Evolutionary conservation across 805 yeast species (phyloP), one percentile per base, ranked within the genome.

Genomic region (Yamadazyma laniorum): DNA sequence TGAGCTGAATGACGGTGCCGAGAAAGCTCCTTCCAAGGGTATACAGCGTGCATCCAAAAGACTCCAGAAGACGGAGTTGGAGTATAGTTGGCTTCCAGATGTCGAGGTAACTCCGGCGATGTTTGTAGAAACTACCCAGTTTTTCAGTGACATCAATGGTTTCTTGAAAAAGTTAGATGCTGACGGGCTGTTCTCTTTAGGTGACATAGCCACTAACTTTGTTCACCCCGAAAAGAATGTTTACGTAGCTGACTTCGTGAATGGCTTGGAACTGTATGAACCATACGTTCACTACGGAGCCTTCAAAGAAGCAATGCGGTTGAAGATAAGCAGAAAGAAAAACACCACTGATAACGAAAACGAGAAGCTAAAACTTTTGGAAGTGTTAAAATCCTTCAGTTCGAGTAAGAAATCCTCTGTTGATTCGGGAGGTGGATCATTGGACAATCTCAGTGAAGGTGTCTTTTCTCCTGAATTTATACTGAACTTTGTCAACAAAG

Each of bases 291-390:
- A 37, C 16, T 9, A 15, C 3, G 18, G 18, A 18, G 37, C 29
- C 8, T 32, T 26, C 12, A 12, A 15, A 32, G 40, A 31, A 14
- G 35, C 35, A 16, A 29, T 7, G 21, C 32, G 25, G 25, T 7
- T 28, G 17, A n/a, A 25, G 12, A 14, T 25, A 15, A 30, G 26
- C 13, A 26, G 34, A n/a, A 18, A 35, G 7, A 16, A 32, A 4
- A 12, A 17, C 5, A 18, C 34, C 21, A 6, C 21, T 8, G 22
- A 23, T 5, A 22, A 29, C n/a, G 42, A 35, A 28, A 36, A 29
- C 30, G 42, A 67, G 32, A 58, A 59, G 27, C 39, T 53, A 9
- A 56, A 58, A 29, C 53, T 67, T 13, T 39, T 67, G 3, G 72
- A 65, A 25, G 67, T 67, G 1, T 52, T 67, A n/a, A 55, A 59